Conservation (phyloP, 176 grass and related monocot genomes). For the Bonia amplexicaulis region DNA sequence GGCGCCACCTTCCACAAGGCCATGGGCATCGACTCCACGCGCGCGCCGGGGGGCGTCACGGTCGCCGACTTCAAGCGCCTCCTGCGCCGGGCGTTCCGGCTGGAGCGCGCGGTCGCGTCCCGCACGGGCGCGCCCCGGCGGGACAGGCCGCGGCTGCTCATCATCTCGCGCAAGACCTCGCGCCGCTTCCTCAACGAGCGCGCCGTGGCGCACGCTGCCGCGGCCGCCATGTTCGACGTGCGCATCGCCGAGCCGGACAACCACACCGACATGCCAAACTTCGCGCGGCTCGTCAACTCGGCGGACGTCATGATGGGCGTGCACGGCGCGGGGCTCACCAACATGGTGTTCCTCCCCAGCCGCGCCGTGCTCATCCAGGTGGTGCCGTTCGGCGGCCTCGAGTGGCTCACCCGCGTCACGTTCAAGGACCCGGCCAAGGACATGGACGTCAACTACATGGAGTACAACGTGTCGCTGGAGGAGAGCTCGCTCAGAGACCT, state of each 20-base stretch:
- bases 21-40: slow-evolving; percentile 55
- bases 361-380: slow-evolving; percentile 63
- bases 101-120: slow-evolving; percentile 59
- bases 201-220: slow-evolving; percentile 52
- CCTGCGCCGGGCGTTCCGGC: slow-evolving; percentile 49
- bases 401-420: slow-evolving; percentile 35
- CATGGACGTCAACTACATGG: slow-evolving; percentile 61
- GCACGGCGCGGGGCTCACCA: slow-evolving; percentile 64
- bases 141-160: slow-evolving; percentile 45
- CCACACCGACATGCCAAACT: slow-evolving; percentile 42
- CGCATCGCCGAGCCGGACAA: slow-evolving; percentile 50
- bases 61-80: slow-evolving; percentile 69
- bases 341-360: slow-evolving; percentile 67
- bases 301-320: slow-evolving; percentile 73
- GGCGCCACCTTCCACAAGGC: slow-evolving; percentile 71
- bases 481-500: slow-evolving; percentile 59
- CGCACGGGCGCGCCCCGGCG: slow-evolving; percentile 25
- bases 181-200: slow-evolving; percentile 58
- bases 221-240: slow-evolving; percentile 53
- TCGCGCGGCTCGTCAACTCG: slow-evolving; percentile 59
- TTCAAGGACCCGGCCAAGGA: slow-evolving; percentile 46
- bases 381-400: slow-evolving; percentile 54
- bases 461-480: slow-evolving; percentile 61
- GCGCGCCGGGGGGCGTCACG: slow-evolving; percentile 24
- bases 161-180: slow-evolving; percentile 59